phyloP scores from a whole-genome alignment of 1,139 yeast species.

The Lodderomyces oxycetoniae region DNA sequence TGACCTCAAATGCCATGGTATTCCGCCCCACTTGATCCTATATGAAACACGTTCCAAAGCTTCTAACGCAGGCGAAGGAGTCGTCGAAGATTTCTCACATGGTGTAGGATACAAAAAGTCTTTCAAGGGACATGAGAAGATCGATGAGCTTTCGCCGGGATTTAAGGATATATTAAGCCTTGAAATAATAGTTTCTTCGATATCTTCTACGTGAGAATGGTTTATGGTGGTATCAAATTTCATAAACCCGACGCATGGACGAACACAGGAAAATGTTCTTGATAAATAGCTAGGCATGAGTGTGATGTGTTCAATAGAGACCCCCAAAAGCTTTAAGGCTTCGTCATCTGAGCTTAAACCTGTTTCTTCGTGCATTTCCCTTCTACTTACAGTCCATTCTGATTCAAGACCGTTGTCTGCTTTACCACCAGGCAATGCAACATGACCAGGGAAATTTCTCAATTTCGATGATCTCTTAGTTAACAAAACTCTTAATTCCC shows the following conservation, averaged over 20 bases:
- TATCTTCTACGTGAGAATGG: constrained; percentile 9
- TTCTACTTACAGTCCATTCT: constrained; percentile 67
- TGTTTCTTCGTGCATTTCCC: constrained; percentile 85
- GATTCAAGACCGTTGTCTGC: constrained; percentile 64
- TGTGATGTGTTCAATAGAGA: constrained; percentile 53
- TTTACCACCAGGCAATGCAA: constrained; percentile 86
- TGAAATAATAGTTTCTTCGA: constrained; percentile 22
- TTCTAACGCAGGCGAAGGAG: constrained; percentile 36
- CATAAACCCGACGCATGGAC: constrained; percentile 75
- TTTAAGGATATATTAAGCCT: constrained; percentile 44
- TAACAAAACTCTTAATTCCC: constrained; percentile 71
- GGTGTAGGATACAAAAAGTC: constrained; percentile 51
- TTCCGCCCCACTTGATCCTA: constrained; percentile 60
- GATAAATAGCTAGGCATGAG: constrained; percentile 72
- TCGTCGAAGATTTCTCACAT: constrained; percentile 21
- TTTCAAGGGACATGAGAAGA: constrained; percentile 62
- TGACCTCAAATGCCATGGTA: constrained; percentile 61
- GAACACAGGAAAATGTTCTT: constrained; percentile 74
- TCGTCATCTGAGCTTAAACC: constrained; percentile 58
- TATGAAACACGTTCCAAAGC: constrained; percentile 40
- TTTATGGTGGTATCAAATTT: constrained; percentile 9
- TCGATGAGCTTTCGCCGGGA: constrained; percentile 68
- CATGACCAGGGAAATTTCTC: constrained; percentile 78
- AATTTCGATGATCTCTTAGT: constrained; percentile 71
- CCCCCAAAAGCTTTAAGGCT: constrained; percentile 40